phyloP scores from a whole-genome alignment of 1,284 basidiomycete species.

The Moesziomyces sp. region DNA sequence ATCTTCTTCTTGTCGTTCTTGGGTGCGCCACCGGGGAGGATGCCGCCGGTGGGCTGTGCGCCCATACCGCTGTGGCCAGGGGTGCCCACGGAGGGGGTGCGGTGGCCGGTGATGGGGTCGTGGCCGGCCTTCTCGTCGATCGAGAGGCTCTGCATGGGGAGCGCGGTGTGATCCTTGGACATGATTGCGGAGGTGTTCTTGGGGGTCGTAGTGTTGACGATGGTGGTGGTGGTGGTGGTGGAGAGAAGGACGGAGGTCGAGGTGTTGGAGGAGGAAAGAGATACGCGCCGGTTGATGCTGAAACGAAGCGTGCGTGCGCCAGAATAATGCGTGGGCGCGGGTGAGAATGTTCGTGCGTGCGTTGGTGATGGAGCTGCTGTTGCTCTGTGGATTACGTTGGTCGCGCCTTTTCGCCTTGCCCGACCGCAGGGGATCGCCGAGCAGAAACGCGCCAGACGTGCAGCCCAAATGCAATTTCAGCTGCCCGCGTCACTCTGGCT shows the following conservation, averaged over 20 bases:
- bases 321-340: not conserved
- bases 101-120: slow-evolving; percentile 62
- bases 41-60: slow-evolving; percentile 37
- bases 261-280: not conserved
- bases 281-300: not conserved
- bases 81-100: slow-evolving; percentile 50
- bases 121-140: slow-evolving; percentile 63
- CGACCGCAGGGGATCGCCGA: not conserved
- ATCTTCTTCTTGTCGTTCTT: slow-evolving; percentile 61
- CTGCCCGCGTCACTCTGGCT: too few relatives aligned
- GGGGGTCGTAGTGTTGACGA: not conserved
- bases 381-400: too few relatives aligned
- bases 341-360: slow-evolving; percentile 1
- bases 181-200: slow-evolving; percentile 17
- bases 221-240: slow-evolving; percentile 9
- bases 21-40: slow-evolving; percentile 51
- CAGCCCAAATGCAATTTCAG: too few relatives aligned
- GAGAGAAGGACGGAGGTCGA: not conserved
- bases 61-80: slow-evolving; percentile 53
- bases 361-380: not conserved
- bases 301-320: slow-evolving; percentile 1
- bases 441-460: not conserved
- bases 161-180: slow-evolving; percentile 61
- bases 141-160: slow-evolving; percentile 59
- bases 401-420: too few relatives aligned